Conservation (phyloP, 345 rosid genomes). For the Gossypioides kirkii region DNA sequence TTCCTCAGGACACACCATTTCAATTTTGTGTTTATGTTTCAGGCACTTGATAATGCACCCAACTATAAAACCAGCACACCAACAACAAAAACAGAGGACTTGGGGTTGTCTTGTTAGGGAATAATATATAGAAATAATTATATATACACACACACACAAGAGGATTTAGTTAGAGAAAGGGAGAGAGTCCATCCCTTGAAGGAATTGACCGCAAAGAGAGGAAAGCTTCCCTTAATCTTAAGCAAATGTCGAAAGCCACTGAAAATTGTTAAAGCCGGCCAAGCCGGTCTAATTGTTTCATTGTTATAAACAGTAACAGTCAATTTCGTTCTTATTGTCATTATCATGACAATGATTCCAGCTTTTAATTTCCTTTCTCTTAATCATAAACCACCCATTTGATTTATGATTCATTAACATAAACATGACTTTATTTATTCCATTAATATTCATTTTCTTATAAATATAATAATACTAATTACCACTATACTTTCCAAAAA, state of each 20-base stretch:
- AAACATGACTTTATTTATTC: not conserved
- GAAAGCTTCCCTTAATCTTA: slow-evolving; percentile 49
- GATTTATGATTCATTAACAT: slow-evolving; percentile 12
- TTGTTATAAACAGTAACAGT: not conserved
- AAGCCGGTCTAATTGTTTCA: slow-evolving; percentile 30
- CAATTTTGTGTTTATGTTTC: slow-evolving; percentile 8
- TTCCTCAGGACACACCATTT: slow-evolving; percentile 42
- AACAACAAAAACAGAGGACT: slow-evolving; percentile 1
- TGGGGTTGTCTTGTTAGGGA: slow-evolving; percentile 19
- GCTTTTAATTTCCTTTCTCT: slow-evolving; percentile 19
- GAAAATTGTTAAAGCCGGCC: slow-evolving; percentile 38
- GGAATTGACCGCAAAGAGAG: slow-evolving; percentile 54
- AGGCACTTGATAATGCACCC: slow-evolving; percentile 14
- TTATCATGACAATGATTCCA: slow-evolving; percentile 18
- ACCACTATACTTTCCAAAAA: not conserved
- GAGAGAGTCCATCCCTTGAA: slow-evolving; percentile 45
- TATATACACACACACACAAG: not conserved
- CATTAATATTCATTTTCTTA: not conserved
- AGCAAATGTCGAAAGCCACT: slow-evolving; percentile 49
- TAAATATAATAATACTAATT: not conserved
- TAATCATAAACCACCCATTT: slow-evolving; percentile 17
- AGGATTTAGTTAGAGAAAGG: slow-evolving; percentile 12
- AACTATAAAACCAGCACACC: slow-evolving; percentile 11
- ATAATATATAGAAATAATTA: not conserved
- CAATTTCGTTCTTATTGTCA: slow-evolving; percentile 13